Evolutionary conservation across 164 flowering plant genomes (phyloP).

Genomic region (Cinnamomum chago): DNA sequence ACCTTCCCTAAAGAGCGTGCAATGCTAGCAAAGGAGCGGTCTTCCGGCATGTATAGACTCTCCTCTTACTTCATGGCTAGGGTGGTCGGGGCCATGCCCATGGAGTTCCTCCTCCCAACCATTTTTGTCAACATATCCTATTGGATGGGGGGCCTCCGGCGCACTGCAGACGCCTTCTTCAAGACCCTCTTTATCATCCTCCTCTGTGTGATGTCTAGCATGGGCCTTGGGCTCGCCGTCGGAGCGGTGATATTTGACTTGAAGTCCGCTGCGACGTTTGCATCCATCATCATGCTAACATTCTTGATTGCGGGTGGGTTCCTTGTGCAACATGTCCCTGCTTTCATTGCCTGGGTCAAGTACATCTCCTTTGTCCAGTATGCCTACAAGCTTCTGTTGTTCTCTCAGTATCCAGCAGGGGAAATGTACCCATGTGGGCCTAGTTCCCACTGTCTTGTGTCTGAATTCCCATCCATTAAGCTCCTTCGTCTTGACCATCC

Average conservation of each 20-base stretch:
- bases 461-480: conserved; percentile 43
- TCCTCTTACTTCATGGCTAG: conserved; percentile 71
- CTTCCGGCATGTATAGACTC: conserved; percentile 70
- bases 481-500: conserved; percentile 36
- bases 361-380: conserved; percentile 50
- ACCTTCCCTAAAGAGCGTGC: conserved; percentile 67
- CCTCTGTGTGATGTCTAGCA: conserved; percentile 39
- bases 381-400: conserved; percentile 50
- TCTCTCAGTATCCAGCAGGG: conserved; percentile 36
- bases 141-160: conserved; percentile 74
- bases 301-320: conserved; percentile 64
- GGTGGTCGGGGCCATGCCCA: conserved; percentile 52
- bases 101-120: conserved; percentile 80
- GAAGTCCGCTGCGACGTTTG: conserved; percentile 50
- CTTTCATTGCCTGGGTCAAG: conserved; percentile 60
- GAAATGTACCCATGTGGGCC: conserved; percentile 44
- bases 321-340: conserved; percentile 61
- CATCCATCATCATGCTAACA: conserved; percentile 45
- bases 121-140: conserved; percentile 46
- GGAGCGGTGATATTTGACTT: conserved; percentile 67
- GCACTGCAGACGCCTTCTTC: conserved; percentile 26
- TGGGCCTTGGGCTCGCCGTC: conserved; percentile 73
- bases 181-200: conserved; percentile 37
- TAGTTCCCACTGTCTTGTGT: conserved; percentile 27
- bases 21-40: conserved; percentile 62